These are phyloP conservation scores for Carex kokanica DNA, from an alignment of 176 grass and related monocot species.

Conservation along the genomic window DNA sequence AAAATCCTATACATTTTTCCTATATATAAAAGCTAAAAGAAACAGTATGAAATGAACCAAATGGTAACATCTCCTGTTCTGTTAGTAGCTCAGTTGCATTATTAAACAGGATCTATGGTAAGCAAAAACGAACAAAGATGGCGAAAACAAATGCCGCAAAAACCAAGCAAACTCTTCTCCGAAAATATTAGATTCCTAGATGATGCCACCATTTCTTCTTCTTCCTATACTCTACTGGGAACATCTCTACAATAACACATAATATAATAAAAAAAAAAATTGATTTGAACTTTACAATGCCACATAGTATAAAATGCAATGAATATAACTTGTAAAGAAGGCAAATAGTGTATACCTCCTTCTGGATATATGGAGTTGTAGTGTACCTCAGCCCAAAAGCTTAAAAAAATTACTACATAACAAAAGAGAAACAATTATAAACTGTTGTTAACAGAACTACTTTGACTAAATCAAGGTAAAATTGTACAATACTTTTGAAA, in stretches of 20 bases:
- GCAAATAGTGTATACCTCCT: slow-evolving; percentile 51
- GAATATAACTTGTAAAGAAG: background rate
- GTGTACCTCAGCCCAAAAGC: slow-evolving; percentile 91
- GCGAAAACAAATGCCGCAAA: background rate
- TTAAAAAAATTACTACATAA: slow-evolving; percentile 79
- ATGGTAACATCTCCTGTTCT: background rate
- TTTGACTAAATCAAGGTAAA: no score
- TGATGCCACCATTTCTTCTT: slow-evolving; percentile 78
- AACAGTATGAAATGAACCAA: slow-evolving; percentile 9
- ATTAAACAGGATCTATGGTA: background rate
- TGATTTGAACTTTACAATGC: slow-evolving; percentile 40
- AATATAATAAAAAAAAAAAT: no score
- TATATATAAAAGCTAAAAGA: background rate
- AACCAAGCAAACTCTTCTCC: background rate
- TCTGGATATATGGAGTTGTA: slow-evolving; percentile 89
- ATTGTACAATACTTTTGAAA: no score
- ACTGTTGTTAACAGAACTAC: background rate
- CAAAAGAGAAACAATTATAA: background rate
- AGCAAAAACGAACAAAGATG: background rate
- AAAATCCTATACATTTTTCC: background rate
- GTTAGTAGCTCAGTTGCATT: slow-evolving; percentile 9
- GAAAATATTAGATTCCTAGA: background rate
- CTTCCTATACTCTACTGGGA: background rate
- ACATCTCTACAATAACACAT: no score
- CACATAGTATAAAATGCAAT: background rate